These are phyloP conservation scores for Leccinum olivaceopallidum DNA, from an alignment of 768 basidiomycete genomes.

Conservation along the genomic window DNA sequence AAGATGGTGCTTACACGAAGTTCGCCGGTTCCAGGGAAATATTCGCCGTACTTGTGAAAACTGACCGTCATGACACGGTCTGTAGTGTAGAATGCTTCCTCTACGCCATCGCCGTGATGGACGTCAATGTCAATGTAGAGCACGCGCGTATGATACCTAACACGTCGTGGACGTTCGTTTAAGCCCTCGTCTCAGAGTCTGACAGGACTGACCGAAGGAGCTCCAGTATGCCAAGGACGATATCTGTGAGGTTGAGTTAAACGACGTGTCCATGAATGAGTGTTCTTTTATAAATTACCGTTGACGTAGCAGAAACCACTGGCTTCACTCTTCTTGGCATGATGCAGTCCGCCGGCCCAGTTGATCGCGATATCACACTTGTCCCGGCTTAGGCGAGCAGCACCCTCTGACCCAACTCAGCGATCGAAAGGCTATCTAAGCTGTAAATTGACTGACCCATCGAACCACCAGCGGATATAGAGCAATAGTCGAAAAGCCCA, in stretches of 20 bases:
- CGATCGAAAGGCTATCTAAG: constrained; percentile 4
- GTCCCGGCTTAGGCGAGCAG: constrained; percentile 90
- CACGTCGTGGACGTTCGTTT: neutral
- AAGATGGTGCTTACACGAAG: constrained; percentile 59
- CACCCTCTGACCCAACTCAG: constrained; percentile 71
- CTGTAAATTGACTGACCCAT: constrained; percentile 70
- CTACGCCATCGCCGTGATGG: constrained; percentile 98
- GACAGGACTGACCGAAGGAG: constrained; percentile 64
- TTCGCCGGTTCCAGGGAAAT: constrained; percentile 99
- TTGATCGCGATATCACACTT: constrained; percentile 99
- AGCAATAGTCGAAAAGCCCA: constrained; percentile 97
- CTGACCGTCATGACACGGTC: constrained; percentile 98
- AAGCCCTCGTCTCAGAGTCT: constrained; percentile 1
- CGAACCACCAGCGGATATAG: constrained; percentile 98
- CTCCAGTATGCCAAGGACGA: constrained; percentile 95
- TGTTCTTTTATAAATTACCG: constrained; percentile 45
- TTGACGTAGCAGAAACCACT: constrained; percentile 99
- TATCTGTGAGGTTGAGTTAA: constrained; percentile 56
- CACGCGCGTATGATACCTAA: constrained; percentile 88
- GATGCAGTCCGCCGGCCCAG: constrained; percentile 98
- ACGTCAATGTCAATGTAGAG: constrained; percentile 99
- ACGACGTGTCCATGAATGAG: neutral
- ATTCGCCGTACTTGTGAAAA: constrained; percentile 99
- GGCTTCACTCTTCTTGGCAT: constrained; percentile 98
- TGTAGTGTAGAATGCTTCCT: constrained; percentile 99